Evolutionary conservation across 2,329 filamentous ascomycete species (phyloP).

Genomic region (Phialophora chinensis): DNA sequence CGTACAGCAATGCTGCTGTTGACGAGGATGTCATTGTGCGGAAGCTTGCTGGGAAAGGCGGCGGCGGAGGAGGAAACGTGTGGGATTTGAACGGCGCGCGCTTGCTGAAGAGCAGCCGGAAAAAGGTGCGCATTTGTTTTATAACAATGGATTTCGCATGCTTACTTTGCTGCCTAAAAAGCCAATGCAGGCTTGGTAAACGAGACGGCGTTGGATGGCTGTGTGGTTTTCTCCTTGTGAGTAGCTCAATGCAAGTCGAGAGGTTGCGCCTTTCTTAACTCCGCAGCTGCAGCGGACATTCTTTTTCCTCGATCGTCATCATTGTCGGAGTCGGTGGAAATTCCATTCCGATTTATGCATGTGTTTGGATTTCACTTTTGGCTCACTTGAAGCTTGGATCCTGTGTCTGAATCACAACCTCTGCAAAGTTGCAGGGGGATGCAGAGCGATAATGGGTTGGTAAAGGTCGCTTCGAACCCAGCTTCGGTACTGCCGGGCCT

Average conservation of each 20-base stretch:
- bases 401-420: background rate
- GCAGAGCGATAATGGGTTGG: slow-evolving; percentile 36
- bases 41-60: slow-evolving; percentile 33
- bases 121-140: slow-evolving; percentile 36
- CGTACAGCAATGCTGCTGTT: slow-evolving; percentile 49
- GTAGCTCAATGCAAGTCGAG: background rate
- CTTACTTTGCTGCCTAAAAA: slow-evolving; percentile 1
- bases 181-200: background rate
- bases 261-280: background rate
- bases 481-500: slow-evolving; percentile 4
- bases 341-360: background rate
- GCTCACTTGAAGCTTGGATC: background rate
- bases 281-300: background rate
- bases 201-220: background rate
- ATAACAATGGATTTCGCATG: slow-evolving; percentile 8
- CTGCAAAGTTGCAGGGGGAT: slow-evolving; percentile 25
- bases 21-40: slow-evolving; percentile 47
- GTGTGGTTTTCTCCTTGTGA: background rate
- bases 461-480: slow-evolving; percentile 28
- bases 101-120: slow-evolving; percentile 32
- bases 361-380: background rate
- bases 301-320: background rate
- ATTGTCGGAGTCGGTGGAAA: slow-evolving; percentile 8
- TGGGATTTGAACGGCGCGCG: slow-evolving; percentile 36
- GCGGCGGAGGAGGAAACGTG: slow-evolving; percentile 27